phyloP scores from a whole-genome alignment of 805 yeast species.

The Ogataea wickerhamii region DNA sequence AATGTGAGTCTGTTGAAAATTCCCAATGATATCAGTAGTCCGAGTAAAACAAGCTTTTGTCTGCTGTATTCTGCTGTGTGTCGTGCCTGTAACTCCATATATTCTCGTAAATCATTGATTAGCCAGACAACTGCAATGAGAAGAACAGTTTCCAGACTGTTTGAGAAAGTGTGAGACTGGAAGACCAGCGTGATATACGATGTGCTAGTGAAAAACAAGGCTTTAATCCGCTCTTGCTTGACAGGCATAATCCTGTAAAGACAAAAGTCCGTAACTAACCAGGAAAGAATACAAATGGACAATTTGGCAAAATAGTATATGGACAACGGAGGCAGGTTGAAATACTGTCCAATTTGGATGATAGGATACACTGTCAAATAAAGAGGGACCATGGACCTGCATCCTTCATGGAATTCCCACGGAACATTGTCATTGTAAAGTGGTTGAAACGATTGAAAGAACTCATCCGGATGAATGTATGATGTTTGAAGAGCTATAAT shows the following conservation, averaged over 20 bases:
- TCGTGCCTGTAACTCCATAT: conserved; percentile 9
- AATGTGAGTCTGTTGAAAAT: conserved; percentile 84
- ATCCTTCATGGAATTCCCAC: conserved; percentile 73
- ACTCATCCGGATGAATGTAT: conserved; percentile 97
- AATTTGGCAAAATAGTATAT: conserved; percentile 54
- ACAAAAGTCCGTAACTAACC: conserved; percentile 32
- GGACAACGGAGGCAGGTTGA: conserved; percentile 41
- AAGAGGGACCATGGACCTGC: conserved; percentile 70
- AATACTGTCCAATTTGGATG: conserved; percentile 35
- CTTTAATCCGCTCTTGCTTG: conserved; percentile 35
- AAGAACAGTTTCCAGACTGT: conserved; percentile 68
- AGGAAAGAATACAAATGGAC: conserved; percentile 34
- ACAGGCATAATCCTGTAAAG: conserved; percentile 30
- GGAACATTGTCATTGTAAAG: conserved; percentile 55
- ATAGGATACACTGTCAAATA: conserved; percentile 70
- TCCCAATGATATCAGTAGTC: conserved; percentile 63
- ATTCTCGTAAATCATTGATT: conserved; percentile 35
- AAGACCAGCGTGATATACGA: conserved; percentile 71
- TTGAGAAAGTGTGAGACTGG: conserved; percentile 89
- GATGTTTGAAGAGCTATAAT: conserved; percentile 65
- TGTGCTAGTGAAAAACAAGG: conserved; percentile 47
- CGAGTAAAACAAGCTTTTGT: conserved; percentile 27
- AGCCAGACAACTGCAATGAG: conserved; percentile 49
- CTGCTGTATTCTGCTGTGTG: conserved; percentile 1
- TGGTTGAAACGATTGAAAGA: conserved; percentile 85